Evolutionary conservation across 2,329 filamentous ascomycete species (phyloP).

Genomic region (Westerdykella aurantiaca): DNA sequence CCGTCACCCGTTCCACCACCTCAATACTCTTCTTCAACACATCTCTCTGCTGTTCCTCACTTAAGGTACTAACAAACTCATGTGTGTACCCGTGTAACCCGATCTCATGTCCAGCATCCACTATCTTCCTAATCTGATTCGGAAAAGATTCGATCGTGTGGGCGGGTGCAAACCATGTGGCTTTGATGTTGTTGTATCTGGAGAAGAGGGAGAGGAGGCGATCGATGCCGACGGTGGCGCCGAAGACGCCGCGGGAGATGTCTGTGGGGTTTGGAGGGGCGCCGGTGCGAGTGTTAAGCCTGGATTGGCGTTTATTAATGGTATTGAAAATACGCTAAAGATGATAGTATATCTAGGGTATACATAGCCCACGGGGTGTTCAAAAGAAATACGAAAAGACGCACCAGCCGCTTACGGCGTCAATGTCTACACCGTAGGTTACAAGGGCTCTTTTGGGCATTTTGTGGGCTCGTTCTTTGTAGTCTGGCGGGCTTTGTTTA

Average conservation of each 20-base stretch:
- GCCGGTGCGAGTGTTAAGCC: conserved; percentile 40
- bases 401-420: conserved; percentile 36
- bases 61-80: no score
- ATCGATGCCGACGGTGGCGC: conserved; percentile 38
- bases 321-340: not conserved
- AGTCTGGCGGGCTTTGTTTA: no score
- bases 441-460: conserved; percentile 37
- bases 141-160: conserved; percentile 47
- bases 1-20: no score
- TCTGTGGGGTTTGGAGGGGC: conserved; percentile 36
- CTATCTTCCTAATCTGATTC: conserved; percentile 42
- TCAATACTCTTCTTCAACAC: no score
- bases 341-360: not conserved
- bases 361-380: no score
- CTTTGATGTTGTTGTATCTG: conserved; percentile 37
- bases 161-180: conserved; percentile 40
- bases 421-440: conserved; percentile 41
- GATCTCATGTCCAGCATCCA: conserved; percentile 33
- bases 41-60: no score
- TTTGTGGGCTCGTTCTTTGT: not conserved
- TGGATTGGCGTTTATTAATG: conserved; percentile 6
- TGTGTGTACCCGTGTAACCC: no score
- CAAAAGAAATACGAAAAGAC: not conserved
- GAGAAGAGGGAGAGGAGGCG: conserved; percentile 39
- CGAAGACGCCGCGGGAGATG: conserved; percentile 38